Base-by-base conservation (phyloP, 2,329 filamentous ascomycete species). In the Bipolaris zeicola region DNA sequence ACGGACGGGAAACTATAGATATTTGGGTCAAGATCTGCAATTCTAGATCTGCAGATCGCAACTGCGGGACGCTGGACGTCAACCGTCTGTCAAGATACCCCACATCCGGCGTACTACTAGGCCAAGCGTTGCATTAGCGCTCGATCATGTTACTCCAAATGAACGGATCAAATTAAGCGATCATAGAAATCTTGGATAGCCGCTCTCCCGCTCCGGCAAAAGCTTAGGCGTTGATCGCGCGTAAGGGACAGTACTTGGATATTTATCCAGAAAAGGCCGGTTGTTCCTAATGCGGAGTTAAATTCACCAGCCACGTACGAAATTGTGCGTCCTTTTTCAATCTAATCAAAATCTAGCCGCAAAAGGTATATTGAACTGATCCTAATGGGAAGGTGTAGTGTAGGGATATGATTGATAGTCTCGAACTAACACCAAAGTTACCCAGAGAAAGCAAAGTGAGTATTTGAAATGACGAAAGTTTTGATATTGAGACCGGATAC, bases 191-290 rank as follows among this genome's bases (percentile, higher is more conserved):
- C 24, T n/a, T 41, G 47, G 20, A 50, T 50, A 26, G 31, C 22
- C 22, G 41, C 31, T 55, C 52, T 55, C 53, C 53, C 42, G 53
- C 36, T 31, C 16, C 26, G 20, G 37, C 46, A 55, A 24, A 33
- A 42, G 36, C 36, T 36, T 55, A 47, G 42, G 18, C 8, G 47
- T 28, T 6, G 39, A 55, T 55, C 20, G 10, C 20, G 41, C 38
- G 11, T 14, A 4, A 5, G 28, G 10, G 18, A 44, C 16, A 6
- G 14, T 10, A 14, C 11, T n/a, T 22, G 6, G 28, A 43, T 26
- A 7, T n/a, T 20, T 14, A n/a, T 34, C 26, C 42, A n/a, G 7
- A 18, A 47, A 37, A n/a, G 18, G 13, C 20, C 37, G 10, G 10
- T 34, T 13, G 6, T 34, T 20, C 38, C 7, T 5, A 8, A 42